Conservation (phyloP, 2,329 filamentous ascomycete genomes). For the Ophiobolus disseminans region DNA sequence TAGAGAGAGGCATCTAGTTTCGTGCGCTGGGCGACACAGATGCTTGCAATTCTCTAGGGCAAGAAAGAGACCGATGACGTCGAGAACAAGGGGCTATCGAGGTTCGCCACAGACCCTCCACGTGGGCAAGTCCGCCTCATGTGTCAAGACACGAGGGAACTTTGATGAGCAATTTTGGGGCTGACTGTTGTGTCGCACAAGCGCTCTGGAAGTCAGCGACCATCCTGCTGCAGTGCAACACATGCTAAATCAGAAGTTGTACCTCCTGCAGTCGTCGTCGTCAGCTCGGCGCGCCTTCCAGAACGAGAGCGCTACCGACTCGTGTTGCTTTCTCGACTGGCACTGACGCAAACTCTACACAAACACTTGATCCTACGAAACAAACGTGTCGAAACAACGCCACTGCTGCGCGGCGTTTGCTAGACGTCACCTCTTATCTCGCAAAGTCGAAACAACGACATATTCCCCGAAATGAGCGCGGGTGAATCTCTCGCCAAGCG, state of each 20-base stretch:
- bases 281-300: conserved; percentile 9
- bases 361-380: conserved; percentile 8
- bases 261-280: conserved; percentile 2
- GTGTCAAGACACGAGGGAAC: conserved; percentile 2
- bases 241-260: background rate
- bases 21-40: too few species aligned
- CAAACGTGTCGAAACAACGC: conserved; percentile 4
- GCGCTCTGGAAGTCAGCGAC: too few species aligned
- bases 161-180: background rate
- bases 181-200: conserved; percentile 2
- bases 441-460: background rate
- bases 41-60: too few species aligned
- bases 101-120: too few species aligned
- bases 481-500: background rate
- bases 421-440: conserved; percentile 9
- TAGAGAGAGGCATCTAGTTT: too few species aligned
- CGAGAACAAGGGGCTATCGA: too few species aligned
- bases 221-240: conserved; percentile 2
- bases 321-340: background rate
- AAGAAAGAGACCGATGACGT: too few species aligned
- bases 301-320: background rate
- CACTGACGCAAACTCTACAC: conserved; percentile 4
- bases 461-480: conserved; percentile 7
- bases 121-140: background rate
- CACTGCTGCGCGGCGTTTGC: conserved; percentile 3